phyloP scores from a whole-genome alignment of 805 yeast species.

The Saccharomycopsis sp. region DNA sequence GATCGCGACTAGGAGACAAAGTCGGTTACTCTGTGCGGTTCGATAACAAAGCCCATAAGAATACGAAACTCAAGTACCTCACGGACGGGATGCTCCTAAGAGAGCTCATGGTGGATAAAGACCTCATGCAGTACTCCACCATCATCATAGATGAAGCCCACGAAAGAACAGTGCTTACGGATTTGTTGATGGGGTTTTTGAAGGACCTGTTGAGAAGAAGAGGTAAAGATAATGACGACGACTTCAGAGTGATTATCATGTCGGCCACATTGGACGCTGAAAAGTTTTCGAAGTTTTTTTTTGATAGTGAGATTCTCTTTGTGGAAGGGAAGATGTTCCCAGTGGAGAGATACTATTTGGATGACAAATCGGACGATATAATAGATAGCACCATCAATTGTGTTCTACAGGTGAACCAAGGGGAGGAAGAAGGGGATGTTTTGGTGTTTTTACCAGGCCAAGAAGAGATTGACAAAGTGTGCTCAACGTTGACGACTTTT shows the following conservation, averaged over 20 bases:
- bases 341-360: slow-evolving; percentile 63
- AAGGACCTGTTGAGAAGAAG: slow-evolving; percentile 52
- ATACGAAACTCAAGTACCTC: slow-evolving; percentile 70
- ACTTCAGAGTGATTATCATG: slow-evolving; percentile 74
- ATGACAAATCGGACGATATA: slow-evolving; percentile 64
- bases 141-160: slow-evolving; percentile 94
- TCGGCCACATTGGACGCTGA: slow-evolving; percentile 96
- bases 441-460: slow-evolving; percentile 92
- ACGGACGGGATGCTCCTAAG: slow-evolving; percentile 97
- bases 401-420: slow-evolving; percentile 65
- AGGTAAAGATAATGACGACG: slow-evolving; percentile 32
- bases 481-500: slow-evolving; percentile 46
- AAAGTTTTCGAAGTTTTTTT: slow-evolving; percentile 69
- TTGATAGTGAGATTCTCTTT: slow-evolving; percentile 69
- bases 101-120: slow-evolving; percentile 72
- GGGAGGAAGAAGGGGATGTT: slow-evolving; percentile 85
- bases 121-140: slow-evolving; percentile 57
- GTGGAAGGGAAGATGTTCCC: slow-evolving; percentile 88
- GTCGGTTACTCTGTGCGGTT: slow-evolving; percentile 94
- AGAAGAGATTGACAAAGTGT: slow-evolving; percentile 90
- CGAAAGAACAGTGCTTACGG: slow-evolving; percentile 90
- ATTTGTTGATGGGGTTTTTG: slow-evolving; percentile 79
- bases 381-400: slow-evolving; percentile 72
- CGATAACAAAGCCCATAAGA: slow-evolving; percentile 51
- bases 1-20: slow-evolving; percentile 63